These are phyloP conservation scores for Amanita polypyramis DNA, from an alignment of 768 basidiomycete species.

Conservation along the genomic window DNA sequence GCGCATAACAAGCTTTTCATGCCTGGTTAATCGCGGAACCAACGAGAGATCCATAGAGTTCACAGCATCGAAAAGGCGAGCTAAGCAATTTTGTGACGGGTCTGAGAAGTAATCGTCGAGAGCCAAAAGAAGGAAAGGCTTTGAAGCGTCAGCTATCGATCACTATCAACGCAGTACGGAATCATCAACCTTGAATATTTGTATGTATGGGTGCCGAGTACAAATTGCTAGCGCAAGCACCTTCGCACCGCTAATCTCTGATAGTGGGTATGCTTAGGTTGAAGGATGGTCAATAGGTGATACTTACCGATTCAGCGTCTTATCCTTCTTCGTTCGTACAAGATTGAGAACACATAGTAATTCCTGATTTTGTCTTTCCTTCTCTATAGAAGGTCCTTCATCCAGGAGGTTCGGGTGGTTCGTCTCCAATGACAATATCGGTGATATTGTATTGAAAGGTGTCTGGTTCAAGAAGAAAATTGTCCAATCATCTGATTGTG, in stretches of 20 bases:
- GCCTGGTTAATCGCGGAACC: conserved; percentile 66
- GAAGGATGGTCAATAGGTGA: background rate
- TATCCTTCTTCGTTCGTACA: conserved; percentile 87
- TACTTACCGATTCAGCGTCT: conserved; percentile 61
- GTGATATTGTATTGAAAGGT: conserved; percentile 75
- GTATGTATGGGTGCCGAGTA: conserved; percentile 87
- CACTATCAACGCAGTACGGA: background rate
- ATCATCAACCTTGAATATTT: conserved; percentile 78
- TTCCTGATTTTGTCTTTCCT: conserved; percentile 28
- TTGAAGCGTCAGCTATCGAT: conserved; percentile 19
- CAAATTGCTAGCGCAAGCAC: conserved; percentile 94
- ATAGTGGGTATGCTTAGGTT: conserved; percentile 1
- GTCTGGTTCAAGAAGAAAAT: conserved; percentile 98
- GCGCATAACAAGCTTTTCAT: conserved; percentile 85
- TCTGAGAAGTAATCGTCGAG: conserved; percentile 90
- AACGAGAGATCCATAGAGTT: conserved; percentile 84
- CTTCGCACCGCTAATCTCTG: conserved; percentile 63
- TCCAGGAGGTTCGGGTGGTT: conserved; percentile 26
- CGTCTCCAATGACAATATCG: conserved; percentile 66
- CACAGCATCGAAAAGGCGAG: conserved; percentile 84
- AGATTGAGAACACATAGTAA: conserved; percentile 84
- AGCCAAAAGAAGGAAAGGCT: conserved; percentile 86
- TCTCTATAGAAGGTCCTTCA: conserved; percentile 17
- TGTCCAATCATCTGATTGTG: conserved; percentile 94
- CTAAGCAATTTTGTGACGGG: conserved; percentile 85